Base-by-base conservation (phyloP, 2,329 filamentous ascomycete genomes). In the Myotisia sp. region DNA sequence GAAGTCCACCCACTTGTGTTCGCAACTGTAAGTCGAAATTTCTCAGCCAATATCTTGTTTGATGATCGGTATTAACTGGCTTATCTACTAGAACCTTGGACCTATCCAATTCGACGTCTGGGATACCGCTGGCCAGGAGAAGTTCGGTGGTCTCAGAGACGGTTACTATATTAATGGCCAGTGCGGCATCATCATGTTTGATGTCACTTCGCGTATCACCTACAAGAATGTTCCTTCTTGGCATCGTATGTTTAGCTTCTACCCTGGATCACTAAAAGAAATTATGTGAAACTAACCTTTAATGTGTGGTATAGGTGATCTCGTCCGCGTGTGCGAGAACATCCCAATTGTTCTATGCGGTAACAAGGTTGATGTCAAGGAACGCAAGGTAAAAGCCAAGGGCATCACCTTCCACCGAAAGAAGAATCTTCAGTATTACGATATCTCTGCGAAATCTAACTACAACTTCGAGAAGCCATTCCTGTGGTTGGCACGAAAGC, bases 351-450 rank as follows among this genome's bases (percentile, higher is more conserved):
- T 90, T 30, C 76, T 98, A 27, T 90, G 87, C 36, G 90, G 90
- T 42, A 98, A 98, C 71, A 95, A 98, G 66, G 70, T 93, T 53
- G 90, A 98, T 70, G 90, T 98, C 47, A 98, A 98, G 81, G 90
- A 98, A 76, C 84, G 90, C 65, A 98, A 98, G 71, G 90, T 98
- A 61, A 98, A 98, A 79, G 90, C 90, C 59, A 98, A 98, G 83
- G 92, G 87, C 60, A 98, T 98, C 67, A 98, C 90, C 49, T 98
- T 98, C 82, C 90, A 98, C 76, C 84, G 90, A 68, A 98, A 98
- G 83, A 98, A 98, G 79, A 98, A 95, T 69, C 79, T 98, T 34
- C 90, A 98, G 69, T 98, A 98, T 70, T 98, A 98, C 59, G 90
- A 98, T 62, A 98, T 90, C 4, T 94, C 86, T 7, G 90, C 90